phyloP scores from a whole-genome alignment of 164 flowering plant genomes.

The Saururus chinensis region DNA sequence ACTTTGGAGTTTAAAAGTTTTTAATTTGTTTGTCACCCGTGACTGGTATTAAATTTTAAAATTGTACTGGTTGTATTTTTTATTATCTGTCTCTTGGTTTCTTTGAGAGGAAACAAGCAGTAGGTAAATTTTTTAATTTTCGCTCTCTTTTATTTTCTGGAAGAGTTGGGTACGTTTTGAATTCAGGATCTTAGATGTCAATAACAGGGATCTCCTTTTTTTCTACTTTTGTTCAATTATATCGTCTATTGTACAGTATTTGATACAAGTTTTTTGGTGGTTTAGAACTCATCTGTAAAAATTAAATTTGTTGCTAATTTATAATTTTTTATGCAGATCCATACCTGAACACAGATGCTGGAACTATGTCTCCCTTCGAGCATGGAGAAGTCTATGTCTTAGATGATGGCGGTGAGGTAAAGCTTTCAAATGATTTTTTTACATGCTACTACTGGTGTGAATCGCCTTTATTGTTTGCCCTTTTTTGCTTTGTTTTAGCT shows the following conservation, averaged over 20 bases:
- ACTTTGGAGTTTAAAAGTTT: no score
- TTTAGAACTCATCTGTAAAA: background rate
- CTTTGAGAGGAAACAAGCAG: background rate
- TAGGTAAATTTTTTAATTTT: background rate
- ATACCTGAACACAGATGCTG: slow-evolving; percentile 90
- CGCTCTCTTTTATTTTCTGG: no score
- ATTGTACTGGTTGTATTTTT: background rate
- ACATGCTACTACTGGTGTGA: no score
- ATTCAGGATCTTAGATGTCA: no score
- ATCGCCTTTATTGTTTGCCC: no score
- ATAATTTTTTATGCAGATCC: slow-evolving; percentile 53
- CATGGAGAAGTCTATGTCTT: slow-evolving; percentile 94
- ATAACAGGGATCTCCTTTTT: no score
- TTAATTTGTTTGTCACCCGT: no score
- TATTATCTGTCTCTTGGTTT: background rate
- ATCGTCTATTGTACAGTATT: background rate
- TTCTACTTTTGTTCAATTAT: no score
- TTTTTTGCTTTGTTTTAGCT: background rate
- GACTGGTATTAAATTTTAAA: no score
- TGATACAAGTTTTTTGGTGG: background rate
- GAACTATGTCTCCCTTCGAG: slow-evolving; percentile 97
- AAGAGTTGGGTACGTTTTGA: no score
- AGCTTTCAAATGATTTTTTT: background rate
- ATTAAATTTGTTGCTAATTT: background rate
- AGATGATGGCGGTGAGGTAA: slow-evolving; percentile 98